Evolutionary conservation across 805 yeast species (phyloP), one percentile per base, ranked within the genome.

Genomic region (Ogataea glucozyma): DNA sequence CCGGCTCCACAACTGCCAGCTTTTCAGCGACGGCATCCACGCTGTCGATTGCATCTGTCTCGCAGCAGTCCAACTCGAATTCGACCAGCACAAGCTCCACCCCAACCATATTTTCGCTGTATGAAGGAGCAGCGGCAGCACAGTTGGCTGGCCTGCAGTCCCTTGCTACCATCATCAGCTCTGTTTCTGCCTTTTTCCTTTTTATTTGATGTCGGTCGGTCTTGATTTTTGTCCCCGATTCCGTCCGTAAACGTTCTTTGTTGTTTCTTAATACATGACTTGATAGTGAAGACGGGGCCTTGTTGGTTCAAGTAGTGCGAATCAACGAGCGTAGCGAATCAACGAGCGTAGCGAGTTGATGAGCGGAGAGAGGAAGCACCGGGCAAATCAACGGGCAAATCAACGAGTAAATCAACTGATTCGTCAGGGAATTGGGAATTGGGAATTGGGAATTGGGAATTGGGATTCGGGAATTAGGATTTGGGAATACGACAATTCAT

Each of bases 41-140:
- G 8, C 13, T 22, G 26, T 21, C 35, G 18, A n/a, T 23, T 22
- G 22, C 38, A 16, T 10, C 30, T 2, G 20, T 34, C 18, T 32
- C 36, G 4, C 24, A 27, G 13, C 24, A 19, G 24, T 32, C 36
- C 17, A 18, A 12, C 17, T 22, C 37, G 19, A 23, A 31, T 18
- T 35, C 38, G 6, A 17, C 33, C 13, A 24, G 40, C n/a, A 11
- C 23, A 23, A 14, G 30, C 24, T n/a, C 39, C 22, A 26, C 37
- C 9, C 26, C n/a, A 13, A 16, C 35, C 6, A 24, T 35, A 13
- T 21, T 26, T 26, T 34, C 27, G 11, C 17, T 26, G 26, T 22
- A 34, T 26, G 31, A 27, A 26, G 38, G 40, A 23, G n/a, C 23
- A 5, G 38, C 44, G 4, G 21, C 40, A n/a, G 17, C 31, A 34